Conservation (phyloP, 305 asterid genomes). For the Petunia hybrid region DNA sequence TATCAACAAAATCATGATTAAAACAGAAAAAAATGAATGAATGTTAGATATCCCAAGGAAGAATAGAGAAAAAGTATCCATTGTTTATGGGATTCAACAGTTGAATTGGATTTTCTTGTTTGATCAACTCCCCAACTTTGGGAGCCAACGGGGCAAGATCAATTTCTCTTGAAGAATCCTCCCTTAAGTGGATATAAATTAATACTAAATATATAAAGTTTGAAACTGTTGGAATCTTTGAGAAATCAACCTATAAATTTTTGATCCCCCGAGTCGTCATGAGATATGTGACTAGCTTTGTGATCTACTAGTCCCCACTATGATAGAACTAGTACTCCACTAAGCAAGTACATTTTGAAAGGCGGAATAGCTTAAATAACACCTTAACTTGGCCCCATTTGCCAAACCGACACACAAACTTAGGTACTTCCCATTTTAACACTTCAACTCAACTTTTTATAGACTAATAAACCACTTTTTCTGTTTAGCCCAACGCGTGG, state of each 20-base stretch:
- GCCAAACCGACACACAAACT: too few species aligned
- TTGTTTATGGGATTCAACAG: slow-evolving; percentile 33
- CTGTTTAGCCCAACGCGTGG: too few species aligned
- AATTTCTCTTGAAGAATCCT: slow-evolving; percentile 28
- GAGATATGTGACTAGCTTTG: not conserved
- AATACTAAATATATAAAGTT: not conserved
- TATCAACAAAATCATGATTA: slow-evolving; percentile 19
- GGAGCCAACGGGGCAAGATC: slow-evolving; percentile 39
- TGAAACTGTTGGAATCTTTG: slow-evolving; percentile 24
- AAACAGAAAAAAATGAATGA: slow-evolving; percentile 23
- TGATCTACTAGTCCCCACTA: slow-evolving; percentile 17
- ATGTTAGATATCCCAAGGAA: not conserved
- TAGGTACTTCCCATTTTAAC: too few species aligned
- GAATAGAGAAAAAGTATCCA: slow-evolving; percentile 26
- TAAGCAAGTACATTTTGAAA: not conserved
- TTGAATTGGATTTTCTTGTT: slow-evolving; percentile 25
- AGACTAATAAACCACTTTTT: too few species aligned
- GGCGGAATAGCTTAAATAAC: too few species aligned
- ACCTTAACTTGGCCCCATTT: too few species aligned
- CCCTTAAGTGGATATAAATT: slow-evolving; percentile 15
- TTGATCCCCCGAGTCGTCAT: not conserved
- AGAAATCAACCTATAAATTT: not conserved
- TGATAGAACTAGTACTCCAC: slow-evolving; percentile 5
- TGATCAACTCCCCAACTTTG: slow-evolving; percentile 30
- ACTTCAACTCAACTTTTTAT: too few species aligned